Conservation (phyloP, 2,329 filamentous ascomycete species). For the Botrytis medusae region DNA sequence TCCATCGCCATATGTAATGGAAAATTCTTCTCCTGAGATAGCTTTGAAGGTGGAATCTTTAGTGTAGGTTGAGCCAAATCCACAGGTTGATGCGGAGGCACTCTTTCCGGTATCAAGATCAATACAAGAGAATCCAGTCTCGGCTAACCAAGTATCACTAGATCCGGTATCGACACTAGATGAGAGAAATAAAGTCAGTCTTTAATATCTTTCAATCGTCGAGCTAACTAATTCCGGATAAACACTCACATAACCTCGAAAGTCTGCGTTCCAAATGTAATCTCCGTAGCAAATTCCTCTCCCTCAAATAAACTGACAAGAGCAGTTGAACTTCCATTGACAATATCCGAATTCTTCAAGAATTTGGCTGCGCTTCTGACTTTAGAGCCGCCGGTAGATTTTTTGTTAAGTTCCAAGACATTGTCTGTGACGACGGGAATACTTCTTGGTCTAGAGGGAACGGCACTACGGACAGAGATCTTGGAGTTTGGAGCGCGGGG, state of each 20-base stretch:
- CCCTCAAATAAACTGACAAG: conserved; percentile 15
- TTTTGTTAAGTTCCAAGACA: conserved; percentile 14
- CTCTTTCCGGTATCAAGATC: conserved; percentile 31
- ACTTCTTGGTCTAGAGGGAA: background rate
- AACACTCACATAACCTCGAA: conserved; percentile 34
- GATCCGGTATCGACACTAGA: conserved; percentile 49
- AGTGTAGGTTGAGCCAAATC: conserved; percentile 25
- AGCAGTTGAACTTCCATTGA: conserved; percentile 1
- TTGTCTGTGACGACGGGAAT: conserved; percentile 13
- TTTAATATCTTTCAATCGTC: too few species aligned
- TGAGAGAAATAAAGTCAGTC: background rate
- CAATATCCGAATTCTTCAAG: conserved; percentile 7
- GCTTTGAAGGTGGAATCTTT: conserved; percentile 40
- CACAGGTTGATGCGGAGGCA: conserved; percentile 20
- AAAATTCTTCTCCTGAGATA: conserved; percentile 45
- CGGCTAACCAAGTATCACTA: conserved; percentile 48
- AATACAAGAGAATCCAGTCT: conserved; percentile 41
- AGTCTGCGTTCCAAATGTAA: conserved; percentile 39
- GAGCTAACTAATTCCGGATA: background rate
- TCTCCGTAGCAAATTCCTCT: conserved; percentile 24
- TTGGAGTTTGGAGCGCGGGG: background rate
- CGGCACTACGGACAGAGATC: background rate
- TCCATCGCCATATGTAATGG: conserved; percentile 47
- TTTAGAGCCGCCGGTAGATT: background rate
- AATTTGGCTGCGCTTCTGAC: conserved; percentile 15